These are phyloP conservation scores for Aegilops speltoides DNA, from an alignment of 176 grass and related monocot genomes.

Conservation along the genomic window DNA sequence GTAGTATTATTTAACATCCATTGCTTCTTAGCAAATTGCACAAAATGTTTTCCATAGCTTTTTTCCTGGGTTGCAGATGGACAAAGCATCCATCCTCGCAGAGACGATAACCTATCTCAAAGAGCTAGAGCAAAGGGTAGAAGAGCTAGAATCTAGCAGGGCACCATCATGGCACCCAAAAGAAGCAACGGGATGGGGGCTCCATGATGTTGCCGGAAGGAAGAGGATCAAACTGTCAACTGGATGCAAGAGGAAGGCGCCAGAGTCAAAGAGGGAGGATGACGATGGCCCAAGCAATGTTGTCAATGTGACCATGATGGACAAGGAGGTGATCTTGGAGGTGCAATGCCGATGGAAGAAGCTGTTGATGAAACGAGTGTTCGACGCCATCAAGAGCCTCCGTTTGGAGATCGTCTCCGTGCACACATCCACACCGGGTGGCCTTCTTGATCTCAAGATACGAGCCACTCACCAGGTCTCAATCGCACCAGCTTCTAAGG, in stretches of 20 bases:
- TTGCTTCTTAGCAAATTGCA: no score
- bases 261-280: not conserved
- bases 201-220: not conserved
- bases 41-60: not conserved
- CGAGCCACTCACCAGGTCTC: conserved; percentile 54
- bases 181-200: conserved; percentile 3
- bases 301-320: conserved; percentile 57
- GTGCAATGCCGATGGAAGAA: conserved; percentile 77
- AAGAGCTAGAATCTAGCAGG: conserved; percentile 53
- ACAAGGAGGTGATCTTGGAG: conserved; percentile 55
- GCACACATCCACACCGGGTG: conserved; percentile 46
- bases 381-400: conserved; percentile 65
- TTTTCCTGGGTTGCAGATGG: conserved; percentile 37
- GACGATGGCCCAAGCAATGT: conserved; percentile 34
- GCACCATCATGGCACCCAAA: not conserved
- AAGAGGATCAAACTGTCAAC: not conserved
- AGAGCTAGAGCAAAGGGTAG: conserved; percentile 60
- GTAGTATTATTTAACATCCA: conserved; percentile 3
- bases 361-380: conserved; percentile 52
- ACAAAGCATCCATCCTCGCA: conserved; percentile 84
- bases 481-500: not conserved
- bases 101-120: conserved; percentile 74
- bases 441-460: conserved; percentile 52
- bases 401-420: conserved; percentile 62
- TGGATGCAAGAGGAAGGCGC: conserved; percentile 26